These are phyloP conservation scores for Rosellinia necatrix DNA, from an alignment of 2,329 filamentous ascomycete species.

Conservation along the genomic window DNA sequence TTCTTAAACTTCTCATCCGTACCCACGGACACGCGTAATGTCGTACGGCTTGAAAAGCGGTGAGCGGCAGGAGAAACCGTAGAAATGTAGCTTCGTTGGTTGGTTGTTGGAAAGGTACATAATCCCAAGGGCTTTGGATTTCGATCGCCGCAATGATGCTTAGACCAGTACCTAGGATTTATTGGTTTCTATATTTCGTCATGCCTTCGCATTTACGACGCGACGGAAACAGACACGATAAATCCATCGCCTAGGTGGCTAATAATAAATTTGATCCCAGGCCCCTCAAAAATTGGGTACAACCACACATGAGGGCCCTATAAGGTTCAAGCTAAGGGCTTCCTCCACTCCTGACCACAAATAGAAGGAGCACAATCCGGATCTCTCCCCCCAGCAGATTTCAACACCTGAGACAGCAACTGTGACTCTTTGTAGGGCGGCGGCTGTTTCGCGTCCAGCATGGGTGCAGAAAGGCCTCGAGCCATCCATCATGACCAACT, in stretches of 20 bases:
- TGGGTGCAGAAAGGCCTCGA: constrained; percentile 10
- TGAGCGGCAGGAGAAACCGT: constrained; percentile 25
- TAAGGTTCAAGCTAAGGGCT: constrained; percentile 8
- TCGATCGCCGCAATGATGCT: background rate
- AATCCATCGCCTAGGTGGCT: constrained; percentile 4
- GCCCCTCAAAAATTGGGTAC: constrained; percentile 24
- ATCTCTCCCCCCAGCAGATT: constrained; percentile 9
- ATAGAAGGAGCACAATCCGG: constrained; percentile 7
- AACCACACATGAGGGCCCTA: constrained; percentile 9
- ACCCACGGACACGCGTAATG: constrained; percentile 17
- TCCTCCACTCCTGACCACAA: no score
- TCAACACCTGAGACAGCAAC: constrained; percentile 12
- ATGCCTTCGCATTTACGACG: constrained; percentile 12
- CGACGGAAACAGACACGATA: background rate
- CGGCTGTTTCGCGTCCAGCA: constrained; percentile 20
- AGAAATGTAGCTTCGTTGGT: constrained; percentile 2
- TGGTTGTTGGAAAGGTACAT: no score
- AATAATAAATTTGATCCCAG: constrained; percentile 7
- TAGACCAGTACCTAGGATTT: background rate
- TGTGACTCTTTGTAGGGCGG: constrained; percentile 16
- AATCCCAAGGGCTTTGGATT: no score
- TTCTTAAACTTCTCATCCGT: constrained; percentile 19
- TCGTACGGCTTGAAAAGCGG: constrained; percentile 24
- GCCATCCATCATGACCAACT: background rate
- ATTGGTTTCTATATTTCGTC: constrained; percentile 9